Percentiles rank a stretch among this genome's conserved stretches.
phyloP scores from a whole-genome alignment of 768 basidiomycete species.

The Mycena crocata region DNA sequence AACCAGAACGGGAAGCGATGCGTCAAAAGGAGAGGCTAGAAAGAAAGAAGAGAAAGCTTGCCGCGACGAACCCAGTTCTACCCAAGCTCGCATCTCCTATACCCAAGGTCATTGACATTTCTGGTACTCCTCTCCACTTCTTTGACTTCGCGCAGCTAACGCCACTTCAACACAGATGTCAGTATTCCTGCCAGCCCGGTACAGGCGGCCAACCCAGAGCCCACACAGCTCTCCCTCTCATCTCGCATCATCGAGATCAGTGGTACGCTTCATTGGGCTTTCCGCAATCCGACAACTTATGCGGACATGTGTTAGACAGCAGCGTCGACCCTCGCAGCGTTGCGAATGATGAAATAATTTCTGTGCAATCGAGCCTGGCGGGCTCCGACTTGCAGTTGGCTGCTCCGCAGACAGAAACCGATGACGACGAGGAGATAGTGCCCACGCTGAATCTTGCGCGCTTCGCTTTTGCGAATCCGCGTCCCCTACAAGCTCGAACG shows the following conservation, averaged over 20 bases:
- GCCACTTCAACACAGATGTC: slow-evolving; percentile 4
- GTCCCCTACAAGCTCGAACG: slow-evolving; percentile 16
- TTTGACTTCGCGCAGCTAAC: background rate
- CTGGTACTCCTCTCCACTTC: slow-evolving; percentile 15
- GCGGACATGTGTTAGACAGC: slow-evolving; percentile 20
- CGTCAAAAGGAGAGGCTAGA: slow-evolving; percentile 40
- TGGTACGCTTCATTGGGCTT: slow-evolving; percentile 20
- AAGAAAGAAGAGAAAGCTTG: slow-evolving; percentile 38
- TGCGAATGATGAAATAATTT: slow-evolving; percentile 14
- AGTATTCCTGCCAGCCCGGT: slow-evolving; percentile 16
- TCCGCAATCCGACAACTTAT: background rate
- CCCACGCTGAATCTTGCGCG: slow-evolving; percentile 45
- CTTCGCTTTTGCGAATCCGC: slow-evolving; percentile 51
- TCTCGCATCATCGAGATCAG: slow-evolving; percentile 37
- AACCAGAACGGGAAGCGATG: slow-evolving; percentile 69
- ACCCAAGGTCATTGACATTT: slow-evolving; percentile 19
- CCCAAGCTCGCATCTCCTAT: background rate
- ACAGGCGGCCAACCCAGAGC: background rate
- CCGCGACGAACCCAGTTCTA: slow-evolving; percentile 8
- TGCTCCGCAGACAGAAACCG: no score
- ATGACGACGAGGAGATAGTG: slow-evolving; percentile 41
- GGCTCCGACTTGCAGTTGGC: no score
- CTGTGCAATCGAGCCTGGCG: slow-evolving; percentile 11
- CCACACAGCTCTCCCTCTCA: background rate
- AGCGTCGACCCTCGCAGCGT: slow-evolving; percentile 9